Base-by-base conservation (phyloP, 2,329 filamentous ascomycete species). In the Epichloe typhina region DNA sequence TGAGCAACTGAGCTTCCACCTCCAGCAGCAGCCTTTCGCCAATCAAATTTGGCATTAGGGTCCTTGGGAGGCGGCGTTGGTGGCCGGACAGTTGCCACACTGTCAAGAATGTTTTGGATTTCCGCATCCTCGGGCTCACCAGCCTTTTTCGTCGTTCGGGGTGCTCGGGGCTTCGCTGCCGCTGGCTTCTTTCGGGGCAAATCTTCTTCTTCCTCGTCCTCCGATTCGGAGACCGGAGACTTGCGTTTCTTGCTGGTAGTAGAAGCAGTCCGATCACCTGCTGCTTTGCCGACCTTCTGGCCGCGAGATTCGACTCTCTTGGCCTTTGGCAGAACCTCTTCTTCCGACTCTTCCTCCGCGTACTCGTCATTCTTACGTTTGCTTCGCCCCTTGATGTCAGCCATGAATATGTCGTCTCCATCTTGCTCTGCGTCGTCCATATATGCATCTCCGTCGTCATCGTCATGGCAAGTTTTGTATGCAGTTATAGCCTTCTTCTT, bases 361-460 rank as follows among this genome's bases (percentile, higher is more conserved):
- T 90, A 88, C 49, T 88, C 83, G 61, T 93, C 86, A 40, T 82
- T 82, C 59, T 81, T 84, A 46, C 78, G 74, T 62, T 82, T 87
- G 51, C 76, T 80, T 43, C 77, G 71, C 46, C 76, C 77, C 62
- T 82, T 84, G 36, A 76, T 77, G 56, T 87, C 82, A 4, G 84
- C 83, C 13, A 83, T 85, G 65, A 90, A 90, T 19, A 95, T 89
- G 58, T 95, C 90, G n/a, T 79, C 84, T 3, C 79, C 83, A 43
- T 87, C 80, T 6, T 77, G 74, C 37, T 85, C 82, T 36, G 82
- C 83, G 49, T 86, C 84, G 19, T 87, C 79, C 56, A 84, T 67
- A 52, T 77, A 79, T 5, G 72, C 75, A 58, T 79, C 40, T 36
- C 43, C 75, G 52, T 80, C 76, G 37, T 79, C 73, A 37, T 77